Evolutionary conservation across 352 stramenopile genomes (phyloP), one percentile per base, ranked within the genome.

Genomic region (Aphanomyces stellatus): DNA sequence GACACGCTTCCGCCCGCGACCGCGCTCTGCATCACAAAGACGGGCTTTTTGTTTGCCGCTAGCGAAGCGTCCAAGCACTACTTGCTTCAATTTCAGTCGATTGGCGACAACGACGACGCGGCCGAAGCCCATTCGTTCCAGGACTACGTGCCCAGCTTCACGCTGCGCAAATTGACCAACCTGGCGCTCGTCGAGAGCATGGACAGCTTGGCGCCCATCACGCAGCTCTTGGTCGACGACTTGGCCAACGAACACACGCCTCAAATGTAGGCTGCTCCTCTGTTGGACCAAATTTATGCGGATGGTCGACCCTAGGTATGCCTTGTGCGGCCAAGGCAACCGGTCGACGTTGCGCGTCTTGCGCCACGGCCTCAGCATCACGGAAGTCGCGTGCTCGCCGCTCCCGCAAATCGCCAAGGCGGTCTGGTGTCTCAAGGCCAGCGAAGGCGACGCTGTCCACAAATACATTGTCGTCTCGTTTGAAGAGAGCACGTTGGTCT

Each of bases 401-500:
- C 75, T 99, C 11, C 96, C 96, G 3, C 96, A 96, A 56, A 84
- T 97, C 35, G 96, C 97, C 15, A 97, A 96, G 68, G 87, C 85
- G 1, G 93, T 99, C 10, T 99, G 95, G 81, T 98, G 95, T 22
- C 75, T 99, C 48, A 91, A 96, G 48, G 88, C 96, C 51, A 91
- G 82, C 7, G 89, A 89, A 51, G 68, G 75, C 17, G 81, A 91
- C 62, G 67, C 72, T 10, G 77, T 81, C 37, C 84, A 91, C 71
- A 91, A 91, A 71, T 99, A 98, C 72, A 99, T 99, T 72, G 93
- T 99, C 15, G 97, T 99, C n/a, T 98, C 91, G 51, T 99, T 99
- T 79, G 94, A 97, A 69, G 97, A 99, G 72, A 96, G 96, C 41
- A 99, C 97, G 19, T 85, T 99, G 28, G 97, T 99, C 15, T 79